phyloP scores from a whole-genome alignment of 139 green algal species.

The Chlorella sp. region DNA sequence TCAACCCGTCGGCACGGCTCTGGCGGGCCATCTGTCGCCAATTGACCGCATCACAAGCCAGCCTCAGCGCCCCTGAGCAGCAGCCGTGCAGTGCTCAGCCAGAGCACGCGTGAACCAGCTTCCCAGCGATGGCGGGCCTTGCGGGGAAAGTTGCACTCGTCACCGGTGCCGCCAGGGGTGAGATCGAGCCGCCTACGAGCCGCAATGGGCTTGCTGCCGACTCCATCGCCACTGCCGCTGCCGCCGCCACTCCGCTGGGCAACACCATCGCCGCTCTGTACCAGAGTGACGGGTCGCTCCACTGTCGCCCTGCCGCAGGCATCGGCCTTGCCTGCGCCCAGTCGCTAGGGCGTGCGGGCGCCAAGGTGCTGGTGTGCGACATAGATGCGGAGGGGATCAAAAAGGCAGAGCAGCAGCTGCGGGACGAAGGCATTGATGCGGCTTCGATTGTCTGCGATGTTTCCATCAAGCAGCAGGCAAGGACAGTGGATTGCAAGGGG shows the following conservation, averaged over 20 bases:
- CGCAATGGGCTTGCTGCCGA: background rate
- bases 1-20: too few relatives aligned
- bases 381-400: conserved; percentile 52
- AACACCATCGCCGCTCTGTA: too few relatives aligned
- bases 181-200: background rate
- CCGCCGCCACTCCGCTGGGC: too few relatives aligned
- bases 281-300: too few relatives aligned
- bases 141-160: conserved; percentile 31
- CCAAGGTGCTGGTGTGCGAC: conserved; percentile 81
- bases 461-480: conserved; percentile 51
- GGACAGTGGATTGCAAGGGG: too few relatives aligned
- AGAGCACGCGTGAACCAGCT: background rate
- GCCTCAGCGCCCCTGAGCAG: too few relatives aligned
- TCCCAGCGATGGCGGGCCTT: conserved; percentile 8
- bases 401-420: background rate
- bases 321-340: conserved; percentile 83
- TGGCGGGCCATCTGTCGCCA: too few relatives aligned
- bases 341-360: conserved; percentile 71
- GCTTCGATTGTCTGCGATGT: conserved; percentile 69
- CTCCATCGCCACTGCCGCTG: background rate
- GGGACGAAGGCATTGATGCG: conserved; percentile 53
- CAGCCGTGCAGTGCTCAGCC: too few relatives aligned
- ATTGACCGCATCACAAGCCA: too few relatives aligned
- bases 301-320: conserved; percentile 50
- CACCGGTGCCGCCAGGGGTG: conserved; percentile 46